A percentile compares a stretch with the other conserved stretches of the same genome.
phyloP scores from a whole-genome alignment of 768 basidiomycete species.

The Cyclocybe aegerita region DNA sequence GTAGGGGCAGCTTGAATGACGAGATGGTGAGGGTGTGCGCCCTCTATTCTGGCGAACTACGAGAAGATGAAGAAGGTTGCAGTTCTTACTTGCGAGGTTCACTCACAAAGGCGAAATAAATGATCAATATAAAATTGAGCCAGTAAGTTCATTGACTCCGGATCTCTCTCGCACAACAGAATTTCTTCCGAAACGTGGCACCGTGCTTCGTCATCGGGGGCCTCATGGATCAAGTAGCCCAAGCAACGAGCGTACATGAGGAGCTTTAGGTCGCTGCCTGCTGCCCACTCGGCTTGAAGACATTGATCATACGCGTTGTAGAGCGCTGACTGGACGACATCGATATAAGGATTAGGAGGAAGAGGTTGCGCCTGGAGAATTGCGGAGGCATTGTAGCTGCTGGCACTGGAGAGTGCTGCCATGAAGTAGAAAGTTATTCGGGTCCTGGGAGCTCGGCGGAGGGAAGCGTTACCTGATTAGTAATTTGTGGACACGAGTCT shows the following conservation, averaged over 20 bases:
- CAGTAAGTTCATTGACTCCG: neutral
- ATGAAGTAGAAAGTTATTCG: neutral
- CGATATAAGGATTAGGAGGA: too few species aligned
- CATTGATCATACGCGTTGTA: too few species aligned
- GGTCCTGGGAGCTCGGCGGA: too few species aligned
- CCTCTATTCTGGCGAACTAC: conserved; percentile 5
- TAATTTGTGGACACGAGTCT: too few species aligned
- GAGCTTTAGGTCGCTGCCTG: too few species aligned
- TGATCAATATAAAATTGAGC: conserved; percentile 1
- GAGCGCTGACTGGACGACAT: too few species aligned
- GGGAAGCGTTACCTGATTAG: too few species aligned
- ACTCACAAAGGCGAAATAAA: conserved; percentile 3
- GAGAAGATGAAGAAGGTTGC: neutral
- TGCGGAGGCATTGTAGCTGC: neutral
- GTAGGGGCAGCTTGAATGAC: conserved; percentile 5
- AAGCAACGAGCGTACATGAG: conserved; percentile 3
- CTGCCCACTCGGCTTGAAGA: too few species aligned
- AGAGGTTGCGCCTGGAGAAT: too few species aligned
- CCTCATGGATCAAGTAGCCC: conserved; percentile 5
- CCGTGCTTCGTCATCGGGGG: neutral
- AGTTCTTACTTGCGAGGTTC: neutral
- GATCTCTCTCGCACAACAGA: neutral
- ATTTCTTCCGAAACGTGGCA: neutral
- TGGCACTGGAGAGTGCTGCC: neutral
- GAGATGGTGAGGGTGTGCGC: conserved; percentile 2